Evolutionary conservation across 1,139 yeast genomes (phyloP).

Genomic region (Yamadazyma jaroonii): DNA sequence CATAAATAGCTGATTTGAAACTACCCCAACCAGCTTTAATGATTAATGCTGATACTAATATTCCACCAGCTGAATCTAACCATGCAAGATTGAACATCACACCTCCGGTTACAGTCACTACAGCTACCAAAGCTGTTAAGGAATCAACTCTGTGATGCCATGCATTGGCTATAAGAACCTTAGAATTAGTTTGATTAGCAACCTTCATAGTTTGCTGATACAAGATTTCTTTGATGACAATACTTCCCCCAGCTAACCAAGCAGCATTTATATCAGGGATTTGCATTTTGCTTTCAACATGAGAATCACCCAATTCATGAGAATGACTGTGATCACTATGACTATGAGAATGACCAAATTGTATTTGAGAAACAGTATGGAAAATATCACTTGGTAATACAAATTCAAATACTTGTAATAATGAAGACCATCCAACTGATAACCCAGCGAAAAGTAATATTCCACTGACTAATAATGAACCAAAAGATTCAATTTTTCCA

Average conservation of each 20-base stretch:
- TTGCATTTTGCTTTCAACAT: slow-evolving; percentile 14
- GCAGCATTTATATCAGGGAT: slow-evolving; percentile 86
- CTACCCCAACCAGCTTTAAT: slow-evolving; percentile 84
- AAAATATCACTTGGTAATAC: slow-evolving; percentile 53
- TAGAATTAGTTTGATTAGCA: slow-evolving; percentile 75
- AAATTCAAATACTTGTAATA: slow-evolving; percentile 68
- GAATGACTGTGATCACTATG: slow-evolving; percentile 43
- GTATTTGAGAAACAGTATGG: slow-evolving; percentile 45
- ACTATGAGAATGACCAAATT: slow-evolving; percentile 49
- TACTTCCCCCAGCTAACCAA: slow-evolving; percentile 91
- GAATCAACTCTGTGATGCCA: slow-evolving; percentile 99
- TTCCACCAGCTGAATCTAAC: slow-evolving; percentile 90
- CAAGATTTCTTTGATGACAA: slow-evolving; percentile 81
- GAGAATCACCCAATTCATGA: not conserved
- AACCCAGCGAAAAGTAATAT: slow-evolving; percentile 83
- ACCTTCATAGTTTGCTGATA: slow-evolving; percentile 78
- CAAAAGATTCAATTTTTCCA: slow-evolving; percentile 90
- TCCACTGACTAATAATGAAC: slow-evolving; percentile 83
- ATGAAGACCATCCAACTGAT: slow-evolving; percentile 87
- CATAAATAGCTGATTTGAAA: slow-evolving; percentile 64
- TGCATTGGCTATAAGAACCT: slow-evolving; percentile 92
- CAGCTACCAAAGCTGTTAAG: slow-evolving; percentile 86
- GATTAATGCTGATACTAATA: slow-evolving; percentile 76
- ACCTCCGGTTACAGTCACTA: slow-evolving; percentile 84
- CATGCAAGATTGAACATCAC: slow-evolving; percentile 73